Base-by-base conservation (phyloP, 2,329 filamentous ascomycete species). In the Nothopassalora personata region DNA sequence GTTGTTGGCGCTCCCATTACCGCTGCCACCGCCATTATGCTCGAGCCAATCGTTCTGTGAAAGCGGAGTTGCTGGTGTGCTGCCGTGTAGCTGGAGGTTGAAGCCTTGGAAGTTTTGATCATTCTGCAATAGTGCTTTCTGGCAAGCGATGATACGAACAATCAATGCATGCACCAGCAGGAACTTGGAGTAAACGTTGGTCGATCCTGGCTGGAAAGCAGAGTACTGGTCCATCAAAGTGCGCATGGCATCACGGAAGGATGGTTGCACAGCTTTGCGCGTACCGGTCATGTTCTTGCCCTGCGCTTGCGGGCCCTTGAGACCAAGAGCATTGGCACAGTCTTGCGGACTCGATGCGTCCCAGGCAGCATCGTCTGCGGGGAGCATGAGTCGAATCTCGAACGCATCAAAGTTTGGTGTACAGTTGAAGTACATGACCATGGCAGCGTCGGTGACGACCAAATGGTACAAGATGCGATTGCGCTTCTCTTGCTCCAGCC, bases 171-270 rank as follows among this genome's bases (percentile, higher is more conserved):
- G 88, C 7, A 91, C 83, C 50, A 91, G 73, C 57, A 91, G 82
- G 67, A 90, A 90, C 68, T 91, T 91, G 36, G 85, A 86, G 67
- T 86, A 88, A 1, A 87, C 76, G 66, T 90, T 91, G 1, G 87
- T 90, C 23, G 82, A 82, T 48, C 84, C 82, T 3, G 83, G 82
- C 58, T 84, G 82, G 56, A 90, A 83, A 51, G 83, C 79, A 62
- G 82, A 80, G 9, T 78, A 81, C 5, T 77, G 75, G 61, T 87
- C 80, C 56, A 89, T 77, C 46, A 91, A 75, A 1, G 84, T 80
- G 54, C 81, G 80, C 56, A 90, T 75, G 1, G 83, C 85, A 59
- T 83, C 77, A 60, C 83, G 78, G 72, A 90, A 77, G 65, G 85
- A 81, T 1, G 87, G 81, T 67, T 91, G 87, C 66, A 84, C 87